Evolutionary conservation across 2,329 filamentous ascomycete genomes (phyloP), one percentile per base, ranked within the genome.

Genomic region (Sclerotinia nivalis): DNA sequence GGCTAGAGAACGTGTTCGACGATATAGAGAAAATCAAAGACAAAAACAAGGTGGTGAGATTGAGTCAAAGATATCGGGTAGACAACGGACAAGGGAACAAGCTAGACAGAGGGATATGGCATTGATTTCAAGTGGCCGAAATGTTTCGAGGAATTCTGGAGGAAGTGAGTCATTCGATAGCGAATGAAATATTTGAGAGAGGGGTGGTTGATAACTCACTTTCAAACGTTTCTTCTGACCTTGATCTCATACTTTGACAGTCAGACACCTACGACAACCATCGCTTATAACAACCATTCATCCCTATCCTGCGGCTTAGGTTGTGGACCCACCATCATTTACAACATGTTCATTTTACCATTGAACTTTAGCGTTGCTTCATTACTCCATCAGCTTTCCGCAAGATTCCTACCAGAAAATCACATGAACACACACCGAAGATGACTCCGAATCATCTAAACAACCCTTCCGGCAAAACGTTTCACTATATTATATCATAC

Each of bases 1-100:
- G 65, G 54, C 65, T 37, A 58, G 50, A 49, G 65, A 67, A 37
- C 52, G 65, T 22, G 52, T 59, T 47, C 65, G 65, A 49, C n/a
- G 52, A 40, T 54, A 67, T 43, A 67, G 65, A 49, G 52, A 67
- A 25, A 60, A 37, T 34, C 65, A 67, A 40, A 60, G 45, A 37
- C 28, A 49, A 15, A 67, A 59, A 25, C 65, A 34, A 49, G 55
- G 34, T 34, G 22, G 47, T 2, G 45, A 68, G 7, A 22, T 52
- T 22, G 66, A 61, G 20, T 20, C 43, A n/a, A 68, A 50, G n/a
- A 50, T 15, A n/a, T n/a, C 47, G n/a, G 61, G 31, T 15, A 52
- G 31, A 5, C 55, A 61, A 28, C 18, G 37, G 61, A 31, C 31
- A 12, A 52, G 40, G 28, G 66, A 62, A 49, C 55, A 61, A 10